A percentile compares a stretch with the other conserved stretches of the same genome.
Conservation (phyloP, 257 asterid species). For the Cordia subcordata region DNA sequence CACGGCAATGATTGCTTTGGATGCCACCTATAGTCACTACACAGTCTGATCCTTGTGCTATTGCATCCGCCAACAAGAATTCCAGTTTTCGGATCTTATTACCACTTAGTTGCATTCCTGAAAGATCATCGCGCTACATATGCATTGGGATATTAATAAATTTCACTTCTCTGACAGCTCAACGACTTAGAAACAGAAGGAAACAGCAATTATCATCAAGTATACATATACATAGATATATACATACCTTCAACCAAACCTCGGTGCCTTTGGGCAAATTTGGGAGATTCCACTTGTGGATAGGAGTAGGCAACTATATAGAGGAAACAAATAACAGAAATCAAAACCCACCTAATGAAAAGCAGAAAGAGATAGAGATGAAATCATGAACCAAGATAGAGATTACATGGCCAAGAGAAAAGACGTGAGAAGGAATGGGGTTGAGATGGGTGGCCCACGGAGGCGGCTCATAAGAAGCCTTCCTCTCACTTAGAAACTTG, state of each 20-base stretch:
- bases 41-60: constrained; percentile 86
- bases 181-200: background rate
- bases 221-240: no score
- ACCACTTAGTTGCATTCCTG: constrained; percentile 98
- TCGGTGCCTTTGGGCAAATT: constrained; percentile 79
- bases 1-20: constrained; percentile 98
- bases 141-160: background rate
- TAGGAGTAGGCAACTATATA: constrained; percentile 82
- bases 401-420: constrained; percentile 73
- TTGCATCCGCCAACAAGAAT: constrained; percentile 95
- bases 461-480: constrained; percentile 70
- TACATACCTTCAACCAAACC: constrained; percentile 81
- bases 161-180: no score
- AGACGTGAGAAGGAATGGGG: constrained; percentile 64
- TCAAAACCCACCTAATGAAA: constrained; percentile 1
- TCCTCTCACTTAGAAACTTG: constrained; percentile 38
- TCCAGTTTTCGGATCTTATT: constrained; percentile 97
- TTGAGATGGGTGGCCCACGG: constrained; percentile 75
- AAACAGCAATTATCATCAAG: background rate
- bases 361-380: constrained; percentile 1
- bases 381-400: background rate
- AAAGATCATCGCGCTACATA: constrained; percentile 84
- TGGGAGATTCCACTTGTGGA: constrained; percentile 92
- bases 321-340: background rate
- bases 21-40: constrained; percentile 89